Evolutionary conservation across 1,139 yeast genomes (phyloP).

Genomic region (Suhomyces taliae): DNA sequence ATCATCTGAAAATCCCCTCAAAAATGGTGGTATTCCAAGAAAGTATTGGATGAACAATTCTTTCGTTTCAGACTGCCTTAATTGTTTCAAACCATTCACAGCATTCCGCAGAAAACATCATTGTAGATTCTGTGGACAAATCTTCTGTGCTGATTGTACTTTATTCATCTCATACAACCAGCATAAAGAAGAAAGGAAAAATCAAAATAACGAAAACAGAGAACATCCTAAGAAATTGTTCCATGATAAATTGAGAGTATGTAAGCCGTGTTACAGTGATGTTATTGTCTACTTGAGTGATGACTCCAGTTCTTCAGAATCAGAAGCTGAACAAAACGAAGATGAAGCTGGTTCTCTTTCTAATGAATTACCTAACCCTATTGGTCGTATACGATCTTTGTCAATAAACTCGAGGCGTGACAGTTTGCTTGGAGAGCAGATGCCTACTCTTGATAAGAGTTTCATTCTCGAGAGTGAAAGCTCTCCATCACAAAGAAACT

Average conservation of each 20-base stretch:
- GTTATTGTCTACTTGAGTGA: constrained; percentile 68
- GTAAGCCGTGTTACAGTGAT: constrained; percentile 74
- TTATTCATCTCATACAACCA: constrained; percentile 71
- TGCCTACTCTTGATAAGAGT: neutral
- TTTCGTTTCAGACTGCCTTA: constrained; percentile 76
- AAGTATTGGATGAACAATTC: constrained; percentile 94
- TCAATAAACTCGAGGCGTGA: constrained; percentile 29
- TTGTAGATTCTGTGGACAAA: constrained; percentile 94
- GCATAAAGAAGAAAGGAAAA: constrained; percentile 48
- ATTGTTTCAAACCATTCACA: constrained; percentile 71
- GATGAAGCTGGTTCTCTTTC: constrained; percentile 12
- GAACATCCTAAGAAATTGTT: constrained; percentile 28
- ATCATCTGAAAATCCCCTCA: constrained; percentile 47
- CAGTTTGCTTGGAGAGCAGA: constrained; percentile 16
- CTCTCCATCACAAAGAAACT: constrained; percentile 6
- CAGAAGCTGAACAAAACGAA: constrained; percentile 16
- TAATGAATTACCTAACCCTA: constrained; percentile 30
- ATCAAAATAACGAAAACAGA: constrained; percentile 4
- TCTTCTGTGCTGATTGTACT: constrained; percentile 89
- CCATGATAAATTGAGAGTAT: constrained; percentile 73
- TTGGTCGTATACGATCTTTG: constrained; percentile 32
- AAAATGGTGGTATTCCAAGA: constrained; percentile 54
- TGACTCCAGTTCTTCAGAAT: constrained; percentile 36
- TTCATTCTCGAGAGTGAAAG: constrained; percentile 11
- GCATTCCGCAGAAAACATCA: constrained; percentile 90